A percentile compares a stretch with the other conserved stretches of the same genome.
Evolutionary conservation across 2,329 filamentous ascomycete species (phyloP).

Genomic region (Sordariomycetes sp.): DNA sequence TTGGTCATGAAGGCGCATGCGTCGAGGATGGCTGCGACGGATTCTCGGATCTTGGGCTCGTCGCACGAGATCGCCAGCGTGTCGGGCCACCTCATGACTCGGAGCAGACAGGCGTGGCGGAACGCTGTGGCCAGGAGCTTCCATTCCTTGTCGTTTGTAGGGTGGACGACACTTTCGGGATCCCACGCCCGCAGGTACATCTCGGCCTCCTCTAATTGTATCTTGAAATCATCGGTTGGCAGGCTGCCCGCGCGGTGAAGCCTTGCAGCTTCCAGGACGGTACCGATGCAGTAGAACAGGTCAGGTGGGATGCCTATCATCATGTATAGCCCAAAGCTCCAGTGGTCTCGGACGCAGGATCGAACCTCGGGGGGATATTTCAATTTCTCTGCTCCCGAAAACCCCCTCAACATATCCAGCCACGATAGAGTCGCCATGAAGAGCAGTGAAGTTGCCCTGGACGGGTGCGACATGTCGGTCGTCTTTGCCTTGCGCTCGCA

Average conservation of each 20-base stretch:
- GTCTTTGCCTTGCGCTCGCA: conserved; percentile 12
- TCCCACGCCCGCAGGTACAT: conserved; percentile 15
- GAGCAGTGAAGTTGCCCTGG: conserved; percentile 11
- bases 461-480: conserved; percentile 5
- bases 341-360: conserved; percentile 12
- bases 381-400: conserved; percentile 20
- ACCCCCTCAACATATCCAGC: conserved; percentile 17
- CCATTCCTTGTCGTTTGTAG: conserved; percentile 16
- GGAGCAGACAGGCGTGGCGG: conserved; percentile 17
- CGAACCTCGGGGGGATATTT: conserved; percentile 14
- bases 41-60: conserved; percentile 10
- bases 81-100: conserved; percentile 15
- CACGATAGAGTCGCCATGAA: conserved; percentile 15
- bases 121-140: conserved; percentile 16
- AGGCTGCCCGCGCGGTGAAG: conserved; percentile 5
- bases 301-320: conserved; percentile 16
- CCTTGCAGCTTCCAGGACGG: conserved; percentile 13
- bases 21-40: conserved; percentile 14
- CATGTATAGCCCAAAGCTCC: conserved; percentile 13
- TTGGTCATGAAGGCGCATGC: conserved; percentile 12
- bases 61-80: conserved; percentile 14
- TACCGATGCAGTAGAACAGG: conserved; percentile 14
- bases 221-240: conserved; percentile 5
- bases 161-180: conserved; percentile 12
- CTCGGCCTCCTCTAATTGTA: conserved; percentile 10